phyloP scores from a whole-genome alignment of 768 basidiomycete species.

The Suillus weaverae region DNA sequence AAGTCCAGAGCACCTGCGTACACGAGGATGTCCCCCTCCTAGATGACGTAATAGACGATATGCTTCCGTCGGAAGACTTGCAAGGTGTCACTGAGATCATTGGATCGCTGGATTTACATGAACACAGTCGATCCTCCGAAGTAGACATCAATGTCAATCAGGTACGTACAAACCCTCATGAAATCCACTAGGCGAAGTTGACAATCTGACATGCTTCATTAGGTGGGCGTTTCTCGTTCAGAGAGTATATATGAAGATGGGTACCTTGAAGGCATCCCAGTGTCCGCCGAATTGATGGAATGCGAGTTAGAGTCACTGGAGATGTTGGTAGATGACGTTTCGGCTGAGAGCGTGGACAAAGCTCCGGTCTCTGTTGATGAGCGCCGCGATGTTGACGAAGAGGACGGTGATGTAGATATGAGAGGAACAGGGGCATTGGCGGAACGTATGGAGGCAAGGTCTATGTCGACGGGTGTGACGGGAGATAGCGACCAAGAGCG shows the following conservation, averaged over 20 bases:
- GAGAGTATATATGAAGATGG: not conserved
- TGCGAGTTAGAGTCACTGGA: not conserved
- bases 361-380: not conserved
- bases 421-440: not conserved
- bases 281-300: not conserved
- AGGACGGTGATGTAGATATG: not conserved
- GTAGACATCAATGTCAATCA: not conserved
- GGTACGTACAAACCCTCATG: not conserved
- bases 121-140: not conserved
- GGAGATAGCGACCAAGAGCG: slow-evolving; percentile 4
- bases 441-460: not conserved
- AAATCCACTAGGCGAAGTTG: not conserved
- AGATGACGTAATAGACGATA: not conserved
- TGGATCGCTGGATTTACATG: not conserved
- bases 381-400: not conserved
- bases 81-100: slow-evolving; percentile 1
- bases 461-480: slow-evolving; percentile 18
- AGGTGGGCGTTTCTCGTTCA: not conserved
- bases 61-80: not conserved
- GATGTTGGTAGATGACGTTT: not conserved
- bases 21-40: not conserved
- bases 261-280: not conserved
- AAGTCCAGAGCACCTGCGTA: not conserved
- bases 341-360: not conserved
- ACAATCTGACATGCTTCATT: not conserved